phyloP scores from a whole-genome alignment of 83 land plant genomes.

The Isoetes engelmannii region DNA sequence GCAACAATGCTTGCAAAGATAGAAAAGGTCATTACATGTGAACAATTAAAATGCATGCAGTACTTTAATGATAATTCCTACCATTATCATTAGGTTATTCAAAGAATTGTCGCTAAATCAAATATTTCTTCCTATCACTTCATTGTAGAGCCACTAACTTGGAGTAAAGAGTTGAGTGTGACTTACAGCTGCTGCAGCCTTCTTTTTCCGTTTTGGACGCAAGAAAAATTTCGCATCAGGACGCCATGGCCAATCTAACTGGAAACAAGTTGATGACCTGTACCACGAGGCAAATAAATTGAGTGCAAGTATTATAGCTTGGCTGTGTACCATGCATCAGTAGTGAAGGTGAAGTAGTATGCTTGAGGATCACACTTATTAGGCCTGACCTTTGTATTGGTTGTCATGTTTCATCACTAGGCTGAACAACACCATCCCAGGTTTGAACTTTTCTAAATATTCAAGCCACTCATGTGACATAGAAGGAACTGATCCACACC shows the following conservation, averaged over 20 bases:
- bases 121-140: neutral
- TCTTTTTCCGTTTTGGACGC: neutral
- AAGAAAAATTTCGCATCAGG: neutral
- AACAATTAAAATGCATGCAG: neutral
- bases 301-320: neutral
- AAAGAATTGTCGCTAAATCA: neutral
- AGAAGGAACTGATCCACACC: too few species aligned
- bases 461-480: too few species aligned
- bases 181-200: neutral
- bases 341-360: neutral
- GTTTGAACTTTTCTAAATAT: too few species aligned
- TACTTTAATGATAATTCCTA: neutral
- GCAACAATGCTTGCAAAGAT: neutral
- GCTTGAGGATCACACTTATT: too few species aligned
- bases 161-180: neutral
- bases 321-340: neutral
- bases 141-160: neutral
- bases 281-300: neutral
- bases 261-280: constrained; percentile 13
- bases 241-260: constrained; percentile 11
- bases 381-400: too few species aligned
- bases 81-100: neutral
- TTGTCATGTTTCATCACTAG: too few species aligned
- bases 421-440: too few species aligned
- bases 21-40: neutral